Percentiles rank a stretch among this genome's conserved stretches.
phyloP scores from a whole-genome alignment of 1,284 basidiomycete species.

The Inonotus obliquus region DNA sequence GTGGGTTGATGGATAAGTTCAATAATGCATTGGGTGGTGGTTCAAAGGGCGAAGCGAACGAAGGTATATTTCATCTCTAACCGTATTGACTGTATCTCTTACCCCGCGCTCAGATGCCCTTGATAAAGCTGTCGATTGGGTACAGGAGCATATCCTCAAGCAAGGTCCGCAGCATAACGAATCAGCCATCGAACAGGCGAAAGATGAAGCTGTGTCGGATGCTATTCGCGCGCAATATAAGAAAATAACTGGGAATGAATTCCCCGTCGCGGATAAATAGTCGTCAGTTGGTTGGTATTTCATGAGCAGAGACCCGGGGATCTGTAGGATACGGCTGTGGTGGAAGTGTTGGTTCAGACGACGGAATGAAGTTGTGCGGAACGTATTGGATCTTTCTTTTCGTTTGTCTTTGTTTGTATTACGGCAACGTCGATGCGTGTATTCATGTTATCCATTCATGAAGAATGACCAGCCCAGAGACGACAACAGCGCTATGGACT shows the following conservation, averaged over 20 bases:
- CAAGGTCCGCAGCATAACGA: slow-evolving; percentile 22
- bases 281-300: too few species aligned
- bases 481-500: too few species aligned
- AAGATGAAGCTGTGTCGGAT: slow-evolving; percentile 21
- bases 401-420: too few species aligned
- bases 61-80: neutral
- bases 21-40: slow-evolving; percentile 13
- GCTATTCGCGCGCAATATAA: slow-evolving; percentile 20
- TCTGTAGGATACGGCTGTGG: too few species aligned
- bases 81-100: neutral
- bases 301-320: too few species aligned
- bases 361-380: too few species aligned
- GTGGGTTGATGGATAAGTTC: slow-evolving; percentile 7
- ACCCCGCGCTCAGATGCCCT: slow-evolving; percentile 16
- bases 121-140: slow-evolving; percentile 20
- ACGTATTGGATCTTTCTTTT: too few species aligned
- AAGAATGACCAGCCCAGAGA: too few species aligned
- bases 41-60: slow-evolving; percentile 10
- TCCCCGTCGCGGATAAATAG: slow-evolving; percentile 18
- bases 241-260: slow-evolving; percentile 20
- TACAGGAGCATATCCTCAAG: slow-evolving; percentile 22
- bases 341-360: too few species aligned
- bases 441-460: too few species aligned
- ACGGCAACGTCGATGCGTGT: too few species aligned
- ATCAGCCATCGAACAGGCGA: slow-evolving; percentile 21